phyloP scores from a whole-genome alignment of 1,284 basidiomycete species.

The Rhodotorula sp. region DNA sequence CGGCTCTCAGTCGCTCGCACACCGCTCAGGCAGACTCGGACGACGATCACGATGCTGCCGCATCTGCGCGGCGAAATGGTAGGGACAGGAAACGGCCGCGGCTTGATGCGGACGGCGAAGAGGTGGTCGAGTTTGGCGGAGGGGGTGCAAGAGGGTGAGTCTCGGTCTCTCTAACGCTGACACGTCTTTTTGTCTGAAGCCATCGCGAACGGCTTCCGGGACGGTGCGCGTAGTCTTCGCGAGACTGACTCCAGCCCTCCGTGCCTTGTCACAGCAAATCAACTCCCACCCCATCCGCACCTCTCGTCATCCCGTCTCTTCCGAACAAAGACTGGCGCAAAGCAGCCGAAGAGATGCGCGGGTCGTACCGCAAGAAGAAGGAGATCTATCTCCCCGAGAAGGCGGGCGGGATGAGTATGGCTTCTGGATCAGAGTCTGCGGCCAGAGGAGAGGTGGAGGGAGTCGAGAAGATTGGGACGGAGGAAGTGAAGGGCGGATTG shows the following conservation, averaged over 20 bases:
- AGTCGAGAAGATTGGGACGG: conserved; percentile 23
- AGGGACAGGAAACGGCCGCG: conserved; percentile 6
- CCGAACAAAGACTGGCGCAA: conserved; percentile 85
- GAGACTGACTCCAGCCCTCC: background rate
- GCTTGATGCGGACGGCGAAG: conserved; percentile 19
- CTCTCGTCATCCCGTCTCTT: conserved; percentile 76
- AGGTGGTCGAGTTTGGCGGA: conserved; percentile 25
- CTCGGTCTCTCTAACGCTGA: conserved; percentile 64
- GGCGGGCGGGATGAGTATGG: conserved; percentile 20
- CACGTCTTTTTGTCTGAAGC: conserved; percentile 46
- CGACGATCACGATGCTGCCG: conserved; percentile 59
- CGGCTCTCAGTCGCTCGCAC: background rate
- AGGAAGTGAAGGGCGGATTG: conserved; percentile 46
- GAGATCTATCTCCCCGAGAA: conserved; percentile 47
- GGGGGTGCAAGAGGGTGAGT: conserved; percentile 21
- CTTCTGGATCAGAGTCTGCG: background rate
- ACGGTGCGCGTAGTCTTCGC: conserved; percentile 45
- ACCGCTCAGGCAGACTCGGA: conserved; percentile 1
- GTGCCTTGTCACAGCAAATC: conserved; percentile 8
- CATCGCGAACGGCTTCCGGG: conserved; percentile 60
- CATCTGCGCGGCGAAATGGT: conserved; percentile 47
- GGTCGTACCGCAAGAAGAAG: conserved; percentile 65
- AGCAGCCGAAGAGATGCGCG: conserved; percentile 53
- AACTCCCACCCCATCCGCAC: conserved; percentile 52
- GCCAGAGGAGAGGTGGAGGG: conserved; percentile 42